phyloP scores from a whole-genome alignment of 2,329 filamentous ascomycete genomes.

The Penicillium janthinellum region DNA sequence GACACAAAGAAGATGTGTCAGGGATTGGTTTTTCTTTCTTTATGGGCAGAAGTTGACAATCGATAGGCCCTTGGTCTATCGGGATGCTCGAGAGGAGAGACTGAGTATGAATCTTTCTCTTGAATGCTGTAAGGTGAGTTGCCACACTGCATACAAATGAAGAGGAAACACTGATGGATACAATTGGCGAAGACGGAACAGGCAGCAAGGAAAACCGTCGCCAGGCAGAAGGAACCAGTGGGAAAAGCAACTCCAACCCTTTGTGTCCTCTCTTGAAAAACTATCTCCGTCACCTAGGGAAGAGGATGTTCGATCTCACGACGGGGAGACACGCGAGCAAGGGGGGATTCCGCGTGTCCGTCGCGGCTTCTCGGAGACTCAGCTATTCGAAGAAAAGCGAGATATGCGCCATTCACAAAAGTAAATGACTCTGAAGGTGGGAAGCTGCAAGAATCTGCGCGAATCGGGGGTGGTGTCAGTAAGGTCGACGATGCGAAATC shows the following conservation, averaged over 20 bases:
- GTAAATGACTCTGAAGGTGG: neutral
- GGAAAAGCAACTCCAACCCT: constrained; percentile 21
- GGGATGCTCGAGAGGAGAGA: constrained; percentile 30
- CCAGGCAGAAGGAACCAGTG: constrained; percentile 20
- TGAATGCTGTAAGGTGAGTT: constrained; percentile 30
- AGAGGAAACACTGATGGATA: constrained; percentile 35
- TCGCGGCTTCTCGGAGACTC: neutral
- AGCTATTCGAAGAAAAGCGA: neutral
- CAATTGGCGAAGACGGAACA: constrained; percentile 23
- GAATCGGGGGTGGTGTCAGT: neutral
- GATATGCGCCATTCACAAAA: neutral
- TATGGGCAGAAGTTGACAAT: constrained; percentile 9
- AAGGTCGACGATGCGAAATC: neutral
- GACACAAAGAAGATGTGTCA: neutral
- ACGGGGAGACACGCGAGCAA: neutral
- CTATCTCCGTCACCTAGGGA: constrained; percentile 20
- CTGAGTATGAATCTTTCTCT: constrained; percentile 29
- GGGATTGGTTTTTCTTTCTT: neutral
- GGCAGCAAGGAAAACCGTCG: constrained; percentile 20
- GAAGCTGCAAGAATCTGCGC: neutral
- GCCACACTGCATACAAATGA: constrained; percentile 40
- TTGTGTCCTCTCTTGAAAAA: constrained; percentile 18
- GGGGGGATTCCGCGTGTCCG: neutral
- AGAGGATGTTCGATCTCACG: constrained; percentile 7
- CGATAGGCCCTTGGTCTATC: constrained; percentile 31